phyloP scores from a whole-genome alignment of 169 alveolate species.

The Miamiensis avidus region DNA sequence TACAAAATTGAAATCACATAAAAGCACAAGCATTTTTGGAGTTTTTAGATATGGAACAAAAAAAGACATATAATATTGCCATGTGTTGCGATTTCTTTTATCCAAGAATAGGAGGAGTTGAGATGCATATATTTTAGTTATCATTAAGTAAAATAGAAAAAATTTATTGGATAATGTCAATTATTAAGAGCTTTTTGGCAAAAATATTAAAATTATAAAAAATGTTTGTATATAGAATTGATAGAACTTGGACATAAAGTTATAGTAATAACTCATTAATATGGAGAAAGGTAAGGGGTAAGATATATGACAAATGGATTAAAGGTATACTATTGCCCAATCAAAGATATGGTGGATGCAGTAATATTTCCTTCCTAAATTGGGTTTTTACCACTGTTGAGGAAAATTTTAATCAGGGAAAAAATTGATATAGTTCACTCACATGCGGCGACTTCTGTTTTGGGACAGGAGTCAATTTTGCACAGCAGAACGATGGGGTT shows the following conservation, averaged over 20 bases:
- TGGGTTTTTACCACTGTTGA: constrained; percentile 75
- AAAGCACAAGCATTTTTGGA: too few relatives aligned
- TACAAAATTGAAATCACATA: too few relatives aligned
- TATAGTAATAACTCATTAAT: constrained; percentile 94
- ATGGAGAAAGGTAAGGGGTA: constrained; percentile 94
- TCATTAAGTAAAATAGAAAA: constrained; percentile 35
- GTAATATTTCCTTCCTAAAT: constrained; percentile 73
- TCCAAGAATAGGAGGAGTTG: constrained; percentile 99
- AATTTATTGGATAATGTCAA: not conserved
- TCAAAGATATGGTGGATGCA: constrained; percentile 83
- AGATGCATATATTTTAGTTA: constrained; percentile 97
- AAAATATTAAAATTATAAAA: constrained; percentile 6
- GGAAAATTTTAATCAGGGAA: constrained; percentile 95
- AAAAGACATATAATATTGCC: constrained; percentile 39
- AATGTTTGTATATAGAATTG: not conserved
- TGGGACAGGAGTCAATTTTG: constrained; percentile 72
- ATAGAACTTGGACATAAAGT: constrained; percentile 94
- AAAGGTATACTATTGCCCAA: constrained; percentile 96
- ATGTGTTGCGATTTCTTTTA: constrained; percentile 93
- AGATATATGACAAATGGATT: constrained; percentile 98
- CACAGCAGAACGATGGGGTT: constrained; percentile 85
- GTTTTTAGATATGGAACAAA: too few relatives aligned
- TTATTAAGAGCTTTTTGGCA: too few relatives aligned
- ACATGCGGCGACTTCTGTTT: constrained; percentile 91
- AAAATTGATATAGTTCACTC: constrained; percentile 95